phyloP scores from a whole-genome alignment of 441 rosid species.

The Pelargonium fulgidum region DNA sequence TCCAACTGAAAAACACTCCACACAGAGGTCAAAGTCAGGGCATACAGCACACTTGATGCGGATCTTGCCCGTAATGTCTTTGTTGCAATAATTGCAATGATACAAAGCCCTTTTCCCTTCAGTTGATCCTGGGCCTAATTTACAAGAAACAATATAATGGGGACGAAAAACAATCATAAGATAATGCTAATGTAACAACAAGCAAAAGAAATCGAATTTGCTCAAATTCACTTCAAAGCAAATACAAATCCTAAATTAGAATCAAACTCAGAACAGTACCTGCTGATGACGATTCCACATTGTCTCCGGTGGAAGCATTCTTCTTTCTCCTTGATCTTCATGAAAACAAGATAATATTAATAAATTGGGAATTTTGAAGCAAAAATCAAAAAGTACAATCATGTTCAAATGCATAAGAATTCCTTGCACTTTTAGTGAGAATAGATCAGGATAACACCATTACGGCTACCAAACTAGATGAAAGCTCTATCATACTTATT shows the following conservation, averaged over 20 bases:
- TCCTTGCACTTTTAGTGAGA: not conserved
- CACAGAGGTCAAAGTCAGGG: slow-evolving; percentile 89
- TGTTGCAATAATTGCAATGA: slow-evolving; percentile 95
- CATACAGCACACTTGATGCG: slow-evolving; percentile 83
- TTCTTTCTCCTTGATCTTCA: slow-evolving; percentile 87
- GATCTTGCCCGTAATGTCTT: slow-evolving; percentile 80
- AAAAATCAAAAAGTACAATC: not conserved
- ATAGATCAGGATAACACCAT: not conserved
- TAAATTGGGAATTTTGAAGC: not conserved
- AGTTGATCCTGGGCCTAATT: slow-evolving; percentile 56
- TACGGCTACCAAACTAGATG: not conserved
- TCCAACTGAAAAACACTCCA: slow-evolving; percentile 92
- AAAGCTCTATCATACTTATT: not conserved
- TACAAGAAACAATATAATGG: too few species aligned
- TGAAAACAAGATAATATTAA: slow-evolving; percentile 13
- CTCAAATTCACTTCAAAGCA: not conserved
- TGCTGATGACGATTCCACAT: slow-evolving; percentile 54
- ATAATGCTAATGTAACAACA: slow-evolving; percentile 6
- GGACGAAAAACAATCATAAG: not conserved
- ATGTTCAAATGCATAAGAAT: not conserved
- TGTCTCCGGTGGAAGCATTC: slow-evolving; percentile 67
- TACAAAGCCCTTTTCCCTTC: slow-evolving; percentile 75
- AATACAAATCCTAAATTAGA: not conserved
- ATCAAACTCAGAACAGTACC: slow-evolving; percentile 33
- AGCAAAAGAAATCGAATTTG: slow-evolving; percentile 4